Conservation (phyloP, 2,329 filamentous ascomycete species). For the Dactylellina leptospora region DNA sequence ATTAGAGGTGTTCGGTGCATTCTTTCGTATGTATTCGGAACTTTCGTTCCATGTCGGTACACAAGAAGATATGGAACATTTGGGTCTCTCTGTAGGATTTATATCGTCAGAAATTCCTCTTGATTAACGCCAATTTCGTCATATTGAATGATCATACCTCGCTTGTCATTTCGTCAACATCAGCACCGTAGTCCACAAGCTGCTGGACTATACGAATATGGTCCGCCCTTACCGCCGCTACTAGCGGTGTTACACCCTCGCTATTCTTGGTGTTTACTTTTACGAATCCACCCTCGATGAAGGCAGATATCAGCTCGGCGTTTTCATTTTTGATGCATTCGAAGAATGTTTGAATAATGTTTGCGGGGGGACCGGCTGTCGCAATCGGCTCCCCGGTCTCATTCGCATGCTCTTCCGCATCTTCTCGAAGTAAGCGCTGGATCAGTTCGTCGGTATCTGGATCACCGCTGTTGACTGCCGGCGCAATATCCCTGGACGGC, state of each 20-base stretch:
- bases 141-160: conserved; percentile 14
- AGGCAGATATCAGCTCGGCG: conserved; percentile 46
- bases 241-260: conserved; percentile 33
- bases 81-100: conserved; percentile 14
- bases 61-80: neutral
- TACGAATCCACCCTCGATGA: conserved; percentile 42
- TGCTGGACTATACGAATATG: conserved; percentile 50
- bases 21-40: conserved; percentile 15
- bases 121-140: too few species aligned
- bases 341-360: conserved; percentile 42
- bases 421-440: conserved; percentile 36
- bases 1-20: conserved; percentile 41
- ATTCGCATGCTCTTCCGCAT: conserved; percentile 30
- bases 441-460: conserved; percentile 44
- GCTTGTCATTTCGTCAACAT: conserved; percentile 33
- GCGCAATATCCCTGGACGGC: neutral
- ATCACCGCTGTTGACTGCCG: conserved; percentile 29
- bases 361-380: neutral
- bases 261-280: conserved; percentile 24
- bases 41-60: conserved; percentile 12
- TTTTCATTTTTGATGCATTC: conserved; percentile 45
- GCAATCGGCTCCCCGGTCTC: neutral
- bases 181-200: conserved; percentile 46
- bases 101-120: conserved; percentile 2
- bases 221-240: conserved; percentile 40